Percentiles rank a stretch among this genome's conserved stretches.
Evolutionary conservation across 345 rosid genomes (phyloP).

Genomic region (Lepidium sativum): DNA sequence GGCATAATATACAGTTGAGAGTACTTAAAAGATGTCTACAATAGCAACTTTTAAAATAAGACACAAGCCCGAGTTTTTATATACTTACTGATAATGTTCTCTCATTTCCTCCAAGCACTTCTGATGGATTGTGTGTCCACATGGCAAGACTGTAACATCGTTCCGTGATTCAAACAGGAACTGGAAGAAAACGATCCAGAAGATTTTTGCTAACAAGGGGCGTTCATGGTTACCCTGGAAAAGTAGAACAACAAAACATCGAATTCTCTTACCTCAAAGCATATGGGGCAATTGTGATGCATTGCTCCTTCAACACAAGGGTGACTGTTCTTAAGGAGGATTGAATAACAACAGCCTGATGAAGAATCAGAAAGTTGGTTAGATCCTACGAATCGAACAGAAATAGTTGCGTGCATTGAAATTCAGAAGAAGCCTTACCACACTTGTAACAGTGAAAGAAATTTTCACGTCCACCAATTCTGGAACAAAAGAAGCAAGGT

Average conservation of each 20-base stretch:
- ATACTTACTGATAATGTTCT: constrained; percentile 64
- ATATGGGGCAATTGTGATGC: constrained; percentile 93
- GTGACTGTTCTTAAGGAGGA: constrained; percentile 57
- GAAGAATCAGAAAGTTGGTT: neutral
- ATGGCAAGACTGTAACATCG: constrained; percentile 68
- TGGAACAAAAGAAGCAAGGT: constrained; percentile 16
- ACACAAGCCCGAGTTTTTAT: neutral
- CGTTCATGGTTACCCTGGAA: neutral
- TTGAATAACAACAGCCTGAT: constrained; percentile 84
- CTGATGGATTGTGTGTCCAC: constrained; percentile 82
- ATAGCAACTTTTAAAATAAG: neutral
- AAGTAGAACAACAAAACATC: neutral
- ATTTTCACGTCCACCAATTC: constrained; percentile 78
- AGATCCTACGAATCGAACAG: neutral
- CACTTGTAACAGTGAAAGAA: constrained; percentile 89
- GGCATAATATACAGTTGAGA: neutral
- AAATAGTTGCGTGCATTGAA: neutral
- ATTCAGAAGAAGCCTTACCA: constrained; percentile 39
- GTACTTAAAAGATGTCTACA: neutral
- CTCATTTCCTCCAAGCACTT: constrained; percentile 79
- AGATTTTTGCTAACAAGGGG: neutral
- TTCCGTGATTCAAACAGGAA: constrained; percentile 64
- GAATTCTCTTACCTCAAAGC: constrained; percentile 60
- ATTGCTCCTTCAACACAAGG: constrained; percentile 97
- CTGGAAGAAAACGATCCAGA: constrained; percentile 34